Evolutionary conservation across 192 early-diverging fungal species (phyloP).

Genomic region (Backusella westeae): DNA sequence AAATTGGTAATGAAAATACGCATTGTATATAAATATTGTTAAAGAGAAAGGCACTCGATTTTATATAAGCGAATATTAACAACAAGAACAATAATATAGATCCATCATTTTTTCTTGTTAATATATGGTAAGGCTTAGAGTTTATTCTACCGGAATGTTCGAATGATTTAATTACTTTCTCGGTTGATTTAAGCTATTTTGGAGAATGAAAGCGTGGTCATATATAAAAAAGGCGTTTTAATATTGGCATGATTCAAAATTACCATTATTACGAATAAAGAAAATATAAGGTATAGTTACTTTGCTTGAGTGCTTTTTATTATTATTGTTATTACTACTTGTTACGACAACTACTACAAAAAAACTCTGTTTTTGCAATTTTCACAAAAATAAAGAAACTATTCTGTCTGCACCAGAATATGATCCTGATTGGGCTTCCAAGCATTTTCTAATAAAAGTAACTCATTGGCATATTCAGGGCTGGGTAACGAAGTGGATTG

Average conservation of each 20-base stretch:
- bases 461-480: constrained; percentile 24
- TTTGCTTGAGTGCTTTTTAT: not conserved
- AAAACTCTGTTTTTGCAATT: not conserved
- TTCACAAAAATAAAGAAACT: not conserved
- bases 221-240: too few species aligned
- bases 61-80: not conserved
- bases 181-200: not conserved
- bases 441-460: constrained; percentile 18
- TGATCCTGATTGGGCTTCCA: constrained; percentile 19
- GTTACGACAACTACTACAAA: not conserved
- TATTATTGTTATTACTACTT: not conserved
- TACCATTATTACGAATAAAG: not conserved
- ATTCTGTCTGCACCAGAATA: not conserved
- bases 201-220: too few species aligned
- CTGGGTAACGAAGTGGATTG: constrained; percentile 28
- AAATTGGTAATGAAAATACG: not conserved
- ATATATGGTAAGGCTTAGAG: not conserved
- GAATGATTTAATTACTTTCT: not conserved
- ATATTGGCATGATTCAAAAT: not conserved
- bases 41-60: not conserved
- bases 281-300: not conserved
- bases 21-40: not conserved
- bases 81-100: not conserved
- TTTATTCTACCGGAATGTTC: not conserved
- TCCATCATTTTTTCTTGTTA: not conserved